Base-by-base conservation (phyloP, 225 moss, liverwort and hornwort genomes). In the Polytrichum commune region DNA sequence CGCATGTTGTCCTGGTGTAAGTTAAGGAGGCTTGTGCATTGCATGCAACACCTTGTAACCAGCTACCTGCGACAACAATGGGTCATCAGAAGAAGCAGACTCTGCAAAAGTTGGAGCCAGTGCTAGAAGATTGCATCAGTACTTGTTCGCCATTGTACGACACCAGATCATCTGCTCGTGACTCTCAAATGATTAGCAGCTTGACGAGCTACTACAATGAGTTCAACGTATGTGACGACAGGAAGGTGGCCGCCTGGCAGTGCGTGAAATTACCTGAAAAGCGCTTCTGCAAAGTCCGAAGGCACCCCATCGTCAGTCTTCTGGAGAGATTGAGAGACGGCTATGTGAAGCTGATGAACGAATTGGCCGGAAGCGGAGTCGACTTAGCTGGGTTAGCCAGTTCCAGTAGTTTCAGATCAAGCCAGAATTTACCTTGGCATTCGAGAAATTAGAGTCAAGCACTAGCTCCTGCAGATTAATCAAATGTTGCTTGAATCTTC, bases 261-360 rank as follows among this genome's bases (percentile, higher is more conserved):
- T 46, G 46, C 46, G 46, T 46, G 4, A 46, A 46, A 13, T 16
- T 46, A 46, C 46, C 46, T 46, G 46, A 10, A 16, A 46, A 46
- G 13, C 16, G 10, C 16, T 46, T 0, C 13, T 46, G 46, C 46
- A 16, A 16, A 13, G 46, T 13, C 46, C 46, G 13, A 60, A 24
- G 16, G 7, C 60, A 20, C 7, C 24, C 22, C 38, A 70, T 76
- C 19, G 9, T 68, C 46, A 64, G 10, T 8, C 22, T 77, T 1
- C 72, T 85, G 30, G 76, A 63, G 27, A 82, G 74, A 66, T 54
- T 82, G 69, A 32, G 85, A 13, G 82, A 85, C 20, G 77, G 77
- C 1, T 79, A 82, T 63, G 62, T 85, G 65, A 85, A 69, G 66
- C 58, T 69, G 65, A 85, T 85, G 85, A 85, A 82, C 66, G 79